Evolutionary conservation across 2,329 filamentous ascomycete genomes (phyloP).

Genomic region (Aspergillus oerlinghausenensis): DNA sequence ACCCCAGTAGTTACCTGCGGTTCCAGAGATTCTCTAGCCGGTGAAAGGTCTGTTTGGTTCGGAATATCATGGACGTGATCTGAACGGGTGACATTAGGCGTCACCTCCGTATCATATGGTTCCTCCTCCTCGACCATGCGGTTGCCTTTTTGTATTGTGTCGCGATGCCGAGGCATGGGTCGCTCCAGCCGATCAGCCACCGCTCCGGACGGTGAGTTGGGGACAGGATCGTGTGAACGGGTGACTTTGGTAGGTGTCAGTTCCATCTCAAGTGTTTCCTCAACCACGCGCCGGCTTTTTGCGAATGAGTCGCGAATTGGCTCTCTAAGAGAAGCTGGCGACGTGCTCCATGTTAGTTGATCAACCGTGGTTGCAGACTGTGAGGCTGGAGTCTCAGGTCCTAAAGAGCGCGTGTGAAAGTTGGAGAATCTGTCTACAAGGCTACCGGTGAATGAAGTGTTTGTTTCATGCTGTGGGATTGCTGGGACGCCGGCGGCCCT

Average conservation of each 20-base stretch:
- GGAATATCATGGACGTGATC: not conserved
- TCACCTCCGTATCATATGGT: not conserved
- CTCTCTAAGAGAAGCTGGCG: conserved; percentile 2
- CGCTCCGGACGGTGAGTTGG: not conserved
- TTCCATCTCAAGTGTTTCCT: not conserved
- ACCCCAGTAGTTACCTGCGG: not conserved
- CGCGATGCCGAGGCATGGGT: not conserved
- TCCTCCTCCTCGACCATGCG: not conserved
- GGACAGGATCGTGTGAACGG: not conserved
- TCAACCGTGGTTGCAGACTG: conserved; percentile 12
- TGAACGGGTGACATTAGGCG: not conserved
- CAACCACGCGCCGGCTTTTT: not conserved
- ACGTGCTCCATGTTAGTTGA: conserved; percentile 4
- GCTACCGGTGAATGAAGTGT: conserved; percentile 23
- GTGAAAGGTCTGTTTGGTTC: not conserved
- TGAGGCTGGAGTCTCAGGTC: conserved; percentile 3
- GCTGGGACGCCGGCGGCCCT: conserved; percentile 1
- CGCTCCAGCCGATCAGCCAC: not conserved
- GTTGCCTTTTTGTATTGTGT: not conserved
- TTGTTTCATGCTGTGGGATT: not conserved
- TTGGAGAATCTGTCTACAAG: conserved; percentile 21
- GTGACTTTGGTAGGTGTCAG: not conserved
- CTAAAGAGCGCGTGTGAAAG: conserved; percentile 21
- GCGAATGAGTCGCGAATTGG: not conserved
- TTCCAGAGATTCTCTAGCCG: not conserved